phyloP scores from a whole-genome alignment of 805 yeast species.

The Brettanomyces naardenensis region DNA sequence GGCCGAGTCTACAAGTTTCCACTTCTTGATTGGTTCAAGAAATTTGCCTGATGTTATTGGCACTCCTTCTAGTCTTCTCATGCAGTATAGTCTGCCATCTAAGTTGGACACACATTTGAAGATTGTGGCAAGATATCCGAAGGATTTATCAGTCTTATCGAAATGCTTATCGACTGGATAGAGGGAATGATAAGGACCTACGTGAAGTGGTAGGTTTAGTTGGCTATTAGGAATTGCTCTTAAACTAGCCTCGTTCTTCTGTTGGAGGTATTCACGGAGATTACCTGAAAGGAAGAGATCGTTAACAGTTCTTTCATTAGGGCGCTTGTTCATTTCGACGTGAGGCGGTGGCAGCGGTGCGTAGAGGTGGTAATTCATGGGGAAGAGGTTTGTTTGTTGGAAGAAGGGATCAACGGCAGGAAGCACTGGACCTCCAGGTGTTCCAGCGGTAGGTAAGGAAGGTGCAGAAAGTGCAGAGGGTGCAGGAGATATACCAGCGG shows the following conservation, averaged over 20 bases:
- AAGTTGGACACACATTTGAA: slow-evolving; percentile 75
- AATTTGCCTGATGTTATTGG: slow-evolving; percentile 48
- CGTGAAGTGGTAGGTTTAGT: slow-evolving; percentile 60
- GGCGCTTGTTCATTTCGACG: slow-evolving; percentile 46
- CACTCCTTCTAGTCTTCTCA: slow-evolving; percentile 65
- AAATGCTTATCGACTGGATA: slow-evolving; percentile 64
- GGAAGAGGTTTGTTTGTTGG: slow-evolving; percentile 33
- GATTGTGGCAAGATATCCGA: slow-evolving; percentile 51
- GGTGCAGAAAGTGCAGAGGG: background rate
- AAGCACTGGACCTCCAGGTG: background rate
- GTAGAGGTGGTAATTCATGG: slow-evolving; percentile 76
- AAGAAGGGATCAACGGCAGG: slow-evolving; percentile 22
- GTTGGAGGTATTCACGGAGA: slow-evolving; percentile 61
- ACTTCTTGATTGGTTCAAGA: slow-evolving; percentile 52
- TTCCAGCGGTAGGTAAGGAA: background rate
- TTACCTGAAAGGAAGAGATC: slow-evolving; percentile 67
- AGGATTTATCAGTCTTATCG: slow-evolving; percentile 30
- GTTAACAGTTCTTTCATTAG: slow-evolving; percentile 65
- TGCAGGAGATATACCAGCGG: background rate
- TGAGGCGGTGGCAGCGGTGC: slow-evolving; percentile 87
- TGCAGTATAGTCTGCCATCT: slow-evolving; percentile 71
- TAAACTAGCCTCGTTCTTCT: slow-evolving; percentile 73
- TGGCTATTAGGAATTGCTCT: slow-evolving; percentile 44
- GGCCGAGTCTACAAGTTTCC: slow-evolving; percentile 52
- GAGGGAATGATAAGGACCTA: slow-evolving; percentile 77